Evolutionary conservation across 2,329 filamentous ascomycete species (phyloP).

Genomic region (Aplosporella prunicola): DNA sequence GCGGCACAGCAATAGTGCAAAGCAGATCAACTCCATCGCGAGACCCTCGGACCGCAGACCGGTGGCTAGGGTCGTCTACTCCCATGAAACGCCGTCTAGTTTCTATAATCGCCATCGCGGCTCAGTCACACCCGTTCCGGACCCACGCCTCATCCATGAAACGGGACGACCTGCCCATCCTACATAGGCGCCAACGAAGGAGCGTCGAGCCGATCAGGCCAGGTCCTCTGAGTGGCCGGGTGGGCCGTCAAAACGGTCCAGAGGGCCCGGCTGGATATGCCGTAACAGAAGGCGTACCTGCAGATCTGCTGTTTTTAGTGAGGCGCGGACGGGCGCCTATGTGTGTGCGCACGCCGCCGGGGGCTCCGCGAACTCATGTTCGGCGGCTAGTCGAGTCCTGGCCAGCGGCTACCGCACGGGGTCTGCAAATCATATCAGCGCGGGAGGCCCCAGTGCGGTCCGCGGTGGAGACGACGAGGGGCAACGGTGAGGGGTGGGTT

Average conservation of each 20-base stretch:
- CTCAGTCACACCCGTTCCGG: slow-evolving; percentile 15
- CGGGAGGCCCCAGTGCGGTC: too few species aligned
- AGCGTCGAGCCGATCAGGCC: slow-evolving; percentile 17
- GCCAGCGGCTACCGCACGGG: too few species aligned
- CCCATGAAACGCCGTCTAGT: slow-evolving; percentile 30
- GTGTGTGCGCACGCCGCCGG: slow-evolving; percentile 1
- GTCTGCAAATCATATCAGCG: too few species aligned
- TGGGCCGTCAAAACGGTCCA: slow-evolving; percentile 7
- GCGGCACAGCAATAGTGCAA: slow-evolving; percentile 9
- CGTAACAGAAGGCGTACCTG: slow-evolving; percentile 2
- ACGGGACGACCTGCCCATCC: slow-evolving; percentile 24
- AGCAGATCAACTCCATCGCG: slow-evolving; percentile 1
- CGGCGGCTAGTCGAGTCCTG: too few species aligned
- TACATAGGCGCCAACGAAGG: slow-evolving; percentile 24
- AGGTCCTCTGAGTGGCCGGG: slow-evolving; percentile 24
- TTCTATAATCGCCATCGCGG: slow-evolving; percentile 32
- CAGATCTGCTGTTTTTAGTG: slow-evolving; percentile 7
- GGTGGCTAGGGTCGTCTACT: slow-evolving; percentile 24
- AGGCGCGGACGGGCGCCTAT: slow-evolving; percentile 5
- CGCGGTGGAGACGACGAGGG: too few species aligned
- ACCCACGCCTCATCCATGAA: too few species aligned
- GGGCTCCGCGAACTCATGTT: too few species aligned
- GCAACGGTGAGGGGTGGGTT: too few species aligned
- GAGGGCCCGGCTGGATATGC: too few species aligned
- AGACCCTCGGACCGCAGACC: background rate